Conservation (phyloP, 2,329 filamentous ascomycete genomes). For the Cladophialophora exuberans region DNA sequence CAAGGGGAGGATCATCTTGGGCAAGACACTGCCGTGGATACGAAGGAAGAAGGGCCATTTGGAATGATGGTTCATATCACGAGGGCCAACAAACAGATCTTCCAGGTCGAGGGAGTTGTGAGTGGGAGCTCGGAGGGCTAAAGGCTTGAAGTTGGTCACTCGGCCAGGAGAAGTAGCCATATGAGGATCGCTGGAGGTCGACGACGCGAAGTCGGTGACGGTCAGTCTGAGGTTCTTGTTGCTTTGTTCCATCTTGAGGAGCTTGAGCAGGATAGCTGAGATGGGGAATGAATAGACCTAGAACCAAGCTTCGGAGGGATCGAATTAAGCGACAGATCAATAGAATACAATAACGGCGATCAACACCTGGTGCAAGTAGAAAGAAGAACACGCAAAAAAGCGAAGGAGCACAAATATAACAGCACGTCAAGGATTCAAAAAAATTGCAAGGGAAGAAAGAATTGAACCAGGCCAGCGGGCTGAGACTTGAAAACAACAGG, state of each 20-base stretch:
- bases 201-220: constrained; percentile 28
- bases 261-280: background rate
- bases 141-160: constrained; percentile 24
- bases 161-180: constrained; percentile 20
- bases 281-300: background rate
- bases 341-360: background rate
- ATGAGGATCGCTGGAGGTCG: constrained; percentile 21
- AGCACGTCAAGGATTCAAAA: no score
- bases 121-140: constrained; percentile 22
- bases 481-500: background rate
- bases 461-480: background rate
- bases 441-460: no score
- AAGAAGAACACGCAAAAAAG: background rate
- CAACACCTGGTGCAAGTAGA: constrained; percentile 5
- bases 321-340: background rate
- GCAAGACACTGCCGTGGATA: constrained; percentile 74
- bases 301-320: background rate
- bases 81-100: constrained; percentile 65
- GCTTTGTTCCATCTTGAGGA: constrained; percentile 14
- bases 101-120: constrained; percentile 53
- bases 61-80: constrained; percentile 72
- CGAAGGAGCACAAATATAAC: no score
- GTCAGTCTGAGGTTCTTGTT: constrained; percentile 22
- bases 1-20: constrained; percentile 73
- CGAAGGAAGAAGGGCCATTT: constrained; percentile 77